Evolutionary conservation across 768 basidiomycete genomes (phyloP).

Genomic region (Paxillus involutus): DNA sequence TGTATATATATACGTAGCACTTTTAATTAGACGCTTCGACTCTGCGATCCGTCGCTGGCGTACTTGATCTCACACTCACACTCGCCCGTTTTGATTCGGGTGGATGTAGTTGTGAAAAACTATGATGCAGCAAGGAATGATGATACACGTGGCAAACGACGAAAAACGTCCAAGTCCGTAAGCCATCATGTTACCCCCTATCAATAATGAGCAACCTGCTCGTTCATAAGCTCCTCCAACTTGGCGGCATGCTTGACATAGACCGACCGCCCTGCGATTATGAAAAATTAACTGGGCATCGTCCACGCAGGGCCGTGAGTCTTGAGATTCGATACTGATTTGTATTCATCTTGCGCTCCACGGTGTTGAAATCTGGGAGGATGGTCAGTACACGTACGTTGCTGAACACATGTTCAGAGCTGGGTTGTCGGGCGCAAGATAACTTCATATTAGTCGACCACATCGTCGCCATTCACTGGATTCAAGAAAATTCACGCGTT

Average conservation of each 20-base stretch:
- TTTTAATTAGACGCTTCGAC: no score
- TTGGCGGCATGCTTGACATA: slow-evolving; percentile 85
- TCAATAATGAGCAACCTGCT: slow-evolving; percentile 37
- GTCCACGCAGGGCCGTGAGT: slow-evolving; percentile 51
- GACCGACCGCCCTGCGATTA: slow-evolving; percentile 78
- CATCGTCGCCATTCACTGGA: slow-evolving; percentile 77
- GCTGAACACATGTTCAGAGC: no score
- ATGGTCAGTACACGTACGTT: neutral
- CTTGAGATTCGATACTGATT: slow-evolving; percentile 78
- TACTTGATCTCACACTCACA: no score
- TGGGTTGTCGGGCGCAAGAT: slow-evolving; percentile 91
- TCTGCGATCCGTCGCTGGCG: no score
- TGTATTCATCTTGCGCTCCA: slow-evolving; percentile 83
- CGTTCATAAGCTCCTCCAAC: slow-evolving; percentile 76
- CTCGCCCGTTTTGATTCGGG: neutral
- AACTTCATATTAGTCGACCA: slow-evolving; percentile 86
- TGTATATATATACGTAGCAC: no score
- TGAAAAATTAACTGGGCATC: slow-evolving; percentile 86
- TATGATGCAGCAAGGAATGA: neutral
- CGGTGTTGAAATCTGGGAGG: slow-evolving; percentile 74
- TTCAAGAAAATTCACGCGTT: slow-evolving; percentile 84
- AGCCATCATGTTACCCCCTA: slow-evolving; percentile 15
- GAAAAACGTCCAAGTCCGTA: neutral
- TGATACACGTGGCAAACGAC: neutral
- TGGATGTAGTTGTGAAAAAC: neutral